phyloP scores from a whole-genome alignment of 2,329 filamentous ascomycete species.

The Sclerotinia nivalis region DNA sequence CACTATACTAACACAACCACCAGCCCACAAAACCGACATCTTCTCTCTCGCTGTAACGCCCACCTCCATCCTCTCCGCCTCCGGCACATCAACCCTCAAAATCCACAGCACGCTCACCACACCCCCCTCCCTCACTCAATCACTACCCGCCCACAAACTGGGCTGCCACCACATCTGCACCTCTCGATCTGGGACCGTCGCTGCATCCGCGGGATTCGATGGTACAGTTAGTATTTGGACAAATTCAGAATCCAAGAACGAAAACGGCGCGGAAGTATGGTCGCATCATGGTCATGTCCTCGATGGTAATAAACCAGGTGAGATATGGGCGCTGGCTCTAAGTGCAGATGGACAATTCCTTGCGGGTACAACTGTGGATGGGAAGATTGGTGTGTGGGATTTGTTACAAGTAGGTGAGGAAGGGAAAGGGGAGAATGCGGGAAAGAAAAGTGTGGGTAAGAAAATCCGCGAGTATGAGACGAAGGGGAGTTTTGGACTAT shows the following conservation, averaged over 20 bases:
- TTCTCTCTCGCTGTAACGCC: conserved; percentile 78
- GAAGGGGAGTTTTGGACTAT: conserved; percentile 87
- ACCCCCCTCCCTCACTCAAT: conserved; percentile 76
- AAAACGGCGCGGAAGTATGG: conserved; percentile 47
- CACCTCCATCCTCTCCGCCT: conserved; percentile 75
- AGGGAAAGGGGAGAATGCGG: conserved; percentile 47
- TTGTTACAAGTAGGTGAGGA: conserved; percentile 31
- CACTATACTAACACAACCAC: conserved; percentile 33
- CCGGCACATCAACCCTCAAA: conserved; percentile 79
- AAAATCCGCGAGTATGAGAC: conserved; percentile 87
- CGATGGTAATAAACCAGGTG: conserved; percentile 61
- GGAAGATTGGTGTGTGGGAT: conserved; percentile 88
- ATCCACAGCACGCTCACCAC: conserved; percentile 73
- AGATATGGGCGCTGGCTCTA: conserved; percentile 85
- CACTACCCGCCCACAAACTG: conserved; percentile 75
- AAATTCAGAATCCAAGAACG: conserved; percentile 53
- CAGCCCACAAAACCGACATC: conserved; percentile 82
- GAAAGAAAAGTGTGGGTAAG: conserved; percentile 55
- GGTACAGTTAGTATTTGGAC: conserved; percentile 87
- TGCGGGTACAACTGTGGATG: conserved; percentile 84
- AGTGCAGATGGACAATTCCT: conserved; percentile 82
- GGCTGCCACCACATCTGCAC: conserved; percentile 89
- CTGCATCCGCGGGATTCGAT: conserved; percentile 84
- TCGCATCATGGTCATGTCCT: conserved; percentile 49
- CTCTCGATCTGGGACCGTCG: conserved; percentile 66